These are phyloP conservation scores for Exophiala oligosperma DNA, from an alignment of 2,329 filamentous ascomycete genomes.

Conservation along the genomic window DNA sequence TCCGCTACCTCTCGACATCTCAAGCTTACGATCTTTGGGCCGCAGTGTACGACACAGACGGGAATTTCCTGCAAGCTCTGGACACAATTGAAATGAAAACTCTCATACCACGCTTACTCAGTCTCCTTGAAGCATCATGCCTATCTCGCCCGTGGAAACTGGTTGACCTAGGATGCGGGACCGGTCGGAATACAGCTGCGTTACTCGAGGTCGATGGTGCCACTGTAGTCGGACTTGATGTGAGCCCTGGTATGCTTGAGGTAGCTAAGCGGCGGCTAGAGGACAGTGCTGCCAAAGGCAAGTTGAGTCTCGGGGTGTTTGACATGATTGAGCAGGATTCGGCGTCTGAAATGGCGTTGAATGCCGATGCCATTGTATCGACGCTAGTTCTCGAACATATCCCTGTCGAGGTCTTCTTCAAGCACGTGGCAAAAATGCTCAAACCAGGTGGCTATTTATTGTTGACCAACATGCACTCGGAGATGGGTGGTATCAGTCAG, in stretches of 20 bases:
- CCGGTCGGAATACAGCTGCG: conserved; percentile 61
- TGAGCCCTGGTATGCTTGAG: conserved; percentile 58
- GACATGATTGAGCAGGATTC: conserved; percentile 39
- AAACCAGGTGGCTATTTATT: conserved; percentile 52
- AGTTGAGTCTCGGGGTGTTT: conserved; percentile 36
- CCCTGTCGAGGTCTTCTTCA: conserved; percentile 57
- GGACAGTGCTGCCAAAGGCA: neutral
- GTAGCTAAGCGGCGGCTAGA: conserved; percentile 42
- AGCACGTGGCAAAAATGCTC: conserved; percentile 46
- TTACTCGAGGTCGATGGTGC: conserved; percentile 32
- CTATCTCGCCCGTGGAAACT: conserved; percentile 37
- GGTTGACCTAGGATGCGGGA: conserved; percentile 67
- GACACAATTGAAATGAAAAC: conserved; percentile 58
- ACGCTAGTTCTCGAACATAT: conserved; percentile 68
- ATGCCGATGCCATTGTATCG: conserved; percentile 47
- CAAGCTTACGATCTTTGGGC: conserved; percentile 54
- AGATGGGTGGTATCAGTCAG: conserved; percentile 58
- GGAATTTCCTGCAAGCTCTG: conserved; percentile 65
- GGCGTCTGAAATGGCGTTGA: conserved; percentile 26
- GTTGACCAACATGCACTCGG: conserved; percentile 68
- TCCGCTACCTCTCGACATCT: conserved; percentile 39
- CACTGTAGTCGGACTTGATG: conserved; percentile 56
- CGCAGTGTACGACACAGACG: conserved; percentile 63
- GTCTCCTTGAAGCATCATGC: conserved; percentile 27
- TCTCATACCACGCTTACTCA: conserved; percentile 53